Base-by-base conservation (phyloP, 2,329 filamentous ascomycete genomes). In the Aspergillus flavus region DNA sequence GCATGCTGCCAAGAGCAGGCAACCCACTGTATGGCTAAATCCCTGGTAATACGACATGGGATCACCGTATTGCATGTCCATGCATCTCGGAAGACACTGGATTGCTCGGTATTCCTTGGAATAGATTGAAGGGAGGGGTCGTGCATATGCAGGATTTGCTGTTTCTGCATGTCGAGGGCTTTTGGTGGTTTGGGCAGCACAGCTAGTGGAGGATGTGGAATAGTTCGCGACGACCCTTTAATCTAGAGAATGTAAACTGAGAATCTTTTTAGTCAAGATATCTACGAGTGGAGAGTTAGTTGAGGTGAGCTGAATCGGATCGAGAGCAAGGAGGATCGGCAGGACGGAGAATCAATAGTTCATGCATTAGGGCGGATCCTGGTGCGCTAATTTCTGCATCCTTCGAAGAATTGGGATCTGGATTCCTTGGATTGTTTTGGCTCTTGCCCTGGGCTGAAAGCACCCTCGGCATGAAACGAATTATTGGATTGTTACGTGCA, bases 321-420 rank as follows among this genome's bases (percentile, higher is more conserved):
- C 12, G 11, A n/a, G 21, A 46, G 7, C 26, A 21, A 58, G 56
- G 56, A 34, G 30, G 61, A 62, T 62, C 61, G 57, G 61, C 61
- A 54, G 30, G 61, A 26, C 48, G 23, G 50, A 48, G 32, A 59
- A 28, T 32, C 61, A 62, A 59, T 62, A 59, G 57, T 59, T 59
- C 61, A 62, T 62, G 61, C 48, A 58, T 36, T 36, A 12, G 41
- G 41, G 48, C 41, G 34, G 56, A 62, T 56, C 48, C 45, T 48
- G 48, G 11, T 52, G 52, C 52, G n/a, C 30, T 54, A 54, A 54
- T 54, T 50, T 36, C 19, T 53, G 26, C 50, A 53, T 53, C 50
- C 21, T 32, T 53, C 16, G 4, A 36, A 14, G 34, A 36, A 36
- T 36, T 36, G 34, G 34, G 34, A 36, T 36, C 14, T 36, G 14